Percentiles rank a stretch among this genome's conserved stretches.
Conservation (phyloP, 192 early-diverging fungal genomes). For the Coemansia sp. region DNA sequence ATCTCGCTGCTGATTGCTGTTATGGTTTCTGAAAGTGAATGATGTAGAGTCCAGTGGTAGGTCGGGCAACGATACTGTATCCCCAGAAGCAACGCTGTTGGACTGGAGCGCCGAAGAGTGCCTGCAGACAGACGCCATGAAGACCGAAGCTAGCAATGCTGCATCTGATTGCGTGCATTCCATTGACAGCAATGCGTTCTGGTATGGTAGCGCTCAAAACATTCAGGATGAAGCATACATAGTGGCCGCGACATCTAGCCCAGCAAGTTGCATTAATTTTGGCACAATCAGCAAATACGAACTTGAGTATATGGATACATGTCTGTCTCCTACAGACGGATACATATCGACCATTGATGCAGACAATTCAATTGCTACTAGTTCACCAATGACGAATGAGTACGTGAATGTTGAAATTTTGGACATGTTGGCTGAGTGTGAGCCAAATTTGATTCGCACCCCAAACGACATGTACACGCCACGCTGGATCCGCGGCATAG, state of each 20-base stretch:
- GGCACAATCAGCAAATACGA: background rate
- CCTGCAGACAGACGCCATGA: background rate
- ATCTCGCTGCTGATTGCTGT: slow-evolving; percentile 10
- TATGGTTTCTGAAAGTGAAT: slow-evolving; percentile 6
- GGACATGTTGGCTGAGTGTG: slow-evolving; percentile 11
- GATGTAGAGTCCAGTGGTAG: slow-evolving; percentile 2
- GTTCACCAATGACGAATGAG: background rate
- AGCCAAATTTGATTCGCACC: slow-evolving; percentile 37
- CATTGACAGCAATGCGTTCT: background rate
- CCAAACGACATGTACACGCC: slow-evolving; percentile 55
- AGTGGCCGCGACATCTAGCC: background rate
- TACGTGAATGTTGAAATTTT: background rate
- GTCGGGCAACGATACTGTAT: background rate
- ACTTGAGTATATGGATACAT: slow-evolving; percentile 7
- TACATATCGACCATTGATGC: background rate
- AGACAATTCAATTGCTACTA: background rate
- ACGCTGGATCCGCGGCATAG: slow-evolving; percentile 53
- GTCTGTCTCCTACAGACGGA: background rate
- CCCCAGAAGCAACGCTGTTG: slow-evolving; percentile 7
- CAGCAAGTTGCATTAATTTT: background rate
- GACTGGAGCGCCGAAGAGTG: background rate
- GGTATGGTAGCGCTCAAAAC: slow-evolving; percentile 4
- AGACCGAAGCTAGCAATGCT: background rate
- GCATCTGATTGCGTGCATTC: background rate
- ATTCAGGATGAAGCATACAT: background rate